phyloP scores from a whole-genome alignment of 352 stramenopile species.

The Peronosclerospora sorghi region DNA sequence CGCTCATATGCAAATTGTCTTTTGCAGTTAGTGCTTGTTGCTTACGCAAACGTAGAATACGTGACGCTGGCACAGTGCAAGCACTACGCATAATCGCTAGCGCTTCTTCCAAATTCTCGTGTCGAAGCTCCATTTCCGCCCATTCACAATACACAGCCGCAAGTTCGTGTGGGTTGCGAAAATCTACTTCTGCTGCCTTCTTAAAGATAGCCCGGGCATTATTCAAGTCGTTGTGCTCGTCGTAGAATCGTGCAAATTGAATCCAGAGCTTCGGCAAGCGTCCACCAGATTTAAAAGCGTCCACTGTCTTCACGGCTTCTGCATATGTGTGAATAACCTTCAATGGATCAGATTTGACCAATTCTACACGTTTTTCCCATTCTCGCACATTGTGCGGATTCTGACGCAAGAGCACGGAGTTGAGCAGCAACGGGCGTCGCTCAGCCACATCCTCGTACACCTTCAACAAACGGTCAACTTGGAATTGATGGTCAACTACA shows the following conservation, averaged over 20 bases:
- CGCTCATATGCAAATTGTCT: constrained; percentile 82
- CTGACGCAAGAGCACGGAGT: constrained; percentile 94
- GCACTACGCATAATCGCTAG: constrained; percentile 82
- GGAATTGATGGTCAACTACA: constrained; percentile 42
- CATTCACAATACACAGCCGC: constrained; percentile 91
- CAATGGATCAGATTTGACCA: constrained; percentile 53
- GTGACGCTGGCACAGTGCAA: constrained; percentile 44
- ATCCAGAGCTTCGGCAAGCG: constrained; percentile 89
- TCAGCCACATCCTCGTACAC: constrained; percentile 91
- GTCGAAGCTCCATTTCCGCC: constrained; percentile 93
- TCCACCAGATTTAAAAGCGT: constrained; percentile 75
- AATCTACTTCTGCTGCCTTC: constrained; percentile 72
- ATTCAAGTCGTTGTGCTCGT: constrained; percentile 84
- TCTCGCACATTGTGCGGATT: constrained; percentile 98
- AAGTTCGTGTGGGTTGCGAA: constrained; percentile 86
- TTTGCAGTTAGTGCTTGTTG: constrained; percentile 41
- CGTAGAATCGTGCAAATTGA: constrained; percentile 92
- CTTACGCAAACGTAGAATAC: constrained; percentile 39
- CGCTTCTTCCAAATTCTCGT: constrained; percentile 92
- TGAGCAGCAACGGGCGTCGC: constrained; percentile 89
- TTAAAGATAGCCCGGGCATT: constrained; percentile 90
- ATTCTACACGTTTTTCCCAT: constrained; percentile 93
- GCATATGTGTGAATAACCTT: constrained; percentile 78
- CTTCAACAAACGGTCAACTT: constrained; percentile 73
- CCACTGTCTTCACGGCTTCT: constrained; percentile 89